Conservation (phyloP, 2,329 filamentous ascomycete species). For the Diaporthe velutina region DNA sequence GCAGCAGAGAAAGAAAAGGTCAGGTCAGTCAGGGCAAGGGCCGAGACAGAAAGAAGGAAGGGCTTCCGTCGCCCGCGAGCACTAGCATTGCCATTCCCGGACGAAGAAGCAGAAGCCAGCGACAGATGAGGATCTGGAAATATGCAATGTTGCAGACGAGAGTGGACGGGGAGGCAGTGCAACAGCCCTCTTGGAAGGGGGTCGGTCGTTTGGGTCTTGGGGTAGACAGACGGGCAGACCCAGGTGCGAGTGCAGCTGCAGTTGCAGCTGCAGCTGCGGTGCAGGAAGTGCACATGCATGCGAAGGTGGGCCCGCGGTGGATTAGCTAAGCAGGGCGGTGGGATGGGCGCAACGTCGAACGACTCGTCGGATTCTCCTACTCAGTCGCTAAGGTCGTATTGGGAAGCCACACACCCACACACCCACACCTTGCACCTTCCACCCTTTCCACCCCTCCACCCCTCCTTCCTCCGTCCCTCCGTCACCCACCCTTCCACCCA, state of each 20-base stretch:
- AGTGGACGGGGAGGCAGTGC: constrained; percentile 28
- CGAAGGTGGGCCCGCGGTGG: background rate
- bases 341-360: constrained; percentile 20
- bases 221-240: constrained; percentile 4
- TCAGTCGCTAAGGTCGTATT: constrained; percentile 6
- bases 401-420: background rate
- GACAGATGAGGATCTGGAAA: constrained; percentile 31
- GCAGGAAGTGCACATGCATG: constrained; percentile 4
- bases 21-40: background rate
- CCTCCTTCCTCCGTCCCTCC: background rate
- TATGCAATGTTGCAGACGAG: constrained; percentile 29
- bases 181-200: background rate
- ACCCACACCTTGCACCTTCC: background rate
- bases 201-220: background rate
- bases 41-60: constrained; percentile 13
- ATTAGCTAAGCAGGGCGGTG: constrained; percentile 9
- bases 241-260: constrained; percentile 1
- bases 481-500: background rate
- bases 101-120: constrained; percentile 9
- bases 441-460: background rate
- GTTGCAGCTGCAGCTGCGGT: background rate
- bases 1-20: background rate
- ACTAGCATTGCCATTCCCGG: constrained; percentile 26
- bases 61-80: constrained; percentile 7
- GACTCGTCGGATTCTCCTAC: constrained; percentile 8